Evolutionary conservation across 2,329 filamentous ascomycete species (phyloP), one percentile per base, ranked within the genome.

Genomic region (Penicillium olsonii): DNA sequence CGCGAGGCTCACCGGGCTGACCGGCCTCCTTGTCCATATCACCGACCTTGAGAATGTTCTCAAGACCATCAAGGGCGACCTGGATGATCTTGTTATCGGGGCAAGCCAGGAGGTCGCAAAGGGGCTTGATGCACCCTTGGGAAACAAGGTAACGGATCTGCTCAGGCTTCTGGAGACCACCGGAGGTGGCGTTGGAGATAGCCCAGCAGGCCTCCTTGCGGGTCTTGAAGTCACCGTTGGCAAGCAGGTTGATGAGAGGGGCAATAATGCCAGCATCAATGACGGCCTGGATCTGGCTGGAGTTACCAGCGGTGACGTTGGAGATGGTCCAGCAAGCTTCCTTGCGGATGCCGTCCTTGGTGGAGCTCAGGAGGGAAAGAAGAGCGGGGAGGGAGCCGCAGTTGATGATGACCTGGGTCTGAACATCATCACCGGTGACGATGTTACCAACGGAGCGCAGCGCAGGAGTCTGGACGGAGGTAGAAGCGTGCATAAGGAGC

Each of bases 31-130:
- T 96, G 78, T 99, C 94, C 78, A 97, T 90, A 65, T 99, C 94
- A 45, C 94, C 94, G 56, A 99, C 94, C 87, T 99, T 99, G 68
- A 99, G 85, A 59, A 99, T 97, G 76, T 99, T 99, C 85, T 99
- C 94, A 48, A 99, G 82, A 45, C 94, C 94, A 67, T 99, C 94
- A 41, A 99, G 84, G 57, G 94, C 94, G 60, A 99, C 94, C 75
- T 99, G 94, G 65, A 99, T 99, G 70, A 99, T 99, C 84, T 99
- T 99, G 79, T 99, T 99, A 75, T 99, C 94, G 24, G 95, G 95
- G 80, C 94, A 99, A 33, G 84, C 85, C 49, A 99, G 84, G 20
- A 99, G 84, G 67, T 99, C 94, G 73, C 94, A 99, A 27, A 99
- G 82, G 4, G 94, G 94, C 78, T 92, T 95, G 77, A 99, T 97